Evolutionary conservation across 2,329 filamentous ascomycete species (phyloP), one percentile per base, ranked within the genome.

Genomic region (Thelonectria discophora): DNA sequence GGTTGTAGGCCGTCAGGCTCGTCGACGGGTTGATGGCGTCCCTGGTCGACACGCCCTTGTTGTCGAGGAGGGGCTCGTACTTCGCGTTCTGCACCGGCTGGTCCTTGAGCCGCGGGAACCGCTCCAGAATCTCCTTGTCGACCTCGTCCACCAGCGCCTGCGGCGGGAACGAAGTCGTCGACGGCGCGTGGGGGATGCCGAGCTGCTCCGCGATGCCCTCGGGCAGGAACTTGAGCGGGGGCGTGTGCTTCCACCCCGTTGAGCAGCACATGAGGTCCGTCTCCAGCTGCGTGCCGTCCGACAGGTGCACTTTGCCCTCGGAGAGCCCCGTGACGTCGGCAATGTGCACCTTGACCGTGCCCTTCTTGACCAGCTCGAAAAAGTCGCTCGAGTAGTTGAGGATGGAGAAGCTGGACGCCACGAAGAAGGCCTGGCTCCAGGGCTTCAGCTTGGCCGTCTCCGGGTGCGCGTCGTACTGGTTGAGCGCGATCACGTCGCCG

Each of bases 231-330:
- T 80, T 81, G 52, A 89, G 72, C 0, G 83, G 79, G 1, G 84
- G 80, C 2, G 77, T 73, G 45, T 83, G 78, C 65, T 84, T 82
- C 87, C 87, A 89, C 2, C 87, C 87, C 0, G 86, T 89, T 17
- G 81, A 81, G 66, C 81, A 86, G 59, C 86, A 77, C 3, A 90
- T 70, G 0, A 79, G 79, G 67, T 89, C 84, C 0, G 82, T 78
- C 7, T 79, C 64, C 9, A 89, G 66, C 0, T 64, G 70, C 1
- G 77, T 80, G 10, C 82, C 83, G 56, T 81, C 79, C 3, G 81
- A 80, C 8, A 89, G 80, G 48, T 84, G 77, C 0, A 89, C 80
- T 0, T 76, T 79, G 15, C 76, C 72, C 3, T 73, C 61, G 8
- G 74, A 74, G 6, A 87, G 70, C 3, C 73, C 68, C 5, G 73